phyloP scores from a whole-genome alignment of 2,329 filamentous ascomycete genomes.

The Scedosporium dehoogii region DNA sequence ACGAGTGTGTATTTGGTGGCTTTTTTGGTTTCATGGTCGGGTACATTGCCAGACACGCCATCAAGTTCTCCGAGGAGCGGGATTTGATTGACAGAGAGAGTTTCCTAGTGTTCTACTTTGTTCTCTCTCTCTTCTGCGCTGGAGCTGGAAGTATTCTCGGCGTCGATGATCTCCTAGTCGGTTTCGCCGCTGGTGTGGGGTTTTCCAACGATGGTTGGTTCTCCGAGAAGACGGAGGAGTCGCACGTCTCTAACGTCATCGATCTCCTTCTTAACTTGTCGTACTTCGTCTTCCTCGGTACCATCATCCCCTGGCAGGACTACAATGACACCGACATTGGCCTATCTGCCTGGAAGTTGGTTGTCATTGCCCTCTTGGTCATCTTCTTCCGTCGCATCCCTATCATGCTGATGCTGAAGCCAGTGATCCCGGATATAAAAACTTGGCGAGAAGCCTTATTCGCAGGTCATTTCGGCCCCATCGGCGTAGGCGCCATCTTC shows the following conservation, averaged over 20 bases:
- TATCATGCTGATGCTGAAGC: conserved; percentile 85
- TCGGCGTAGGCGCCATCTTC: conserved; percentile 94
- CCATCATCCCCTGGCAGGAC: conserved; percentile 92
- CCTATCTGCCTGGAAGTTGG: conserved; percentile 75
- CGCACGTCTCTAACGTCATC: conserved; percentile 98
- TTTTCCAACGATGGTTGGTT: conserved; percentile 99
- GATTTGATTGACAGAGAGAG: conserved; percentile 92
- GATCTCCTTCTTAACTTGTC: conserved; percentile 93
- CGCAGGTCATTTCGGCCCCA: conserved; percentile 94
- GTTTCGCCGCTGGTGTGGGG: conserved; percentile 91
- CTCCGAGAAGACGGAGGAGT: conserved; percentile 93
- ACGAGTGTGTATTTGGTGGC: conserved; percentile 91
- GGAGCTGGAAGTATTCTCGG: conserved; percentile 87
- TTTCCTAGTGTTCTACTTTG: conserved; percentile 97
- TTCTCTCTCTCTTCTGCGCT: conserved; percentile 88
- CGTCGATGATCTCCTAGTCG: conserved; percentile 86
- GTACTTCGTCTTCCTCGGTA: conserved; percentile 96
- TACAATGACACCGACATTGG: conserved; percentile 71
- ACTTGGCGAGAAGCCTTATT: conserved; percentile 97
- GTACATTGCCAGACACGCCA: conserved; percentile 82
- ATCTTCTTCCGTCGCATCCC: conserved; percentile 94
- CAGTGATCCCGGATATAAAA: conserved; percentile 90
- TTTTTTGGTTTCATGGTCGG: conserved; percentile 80
- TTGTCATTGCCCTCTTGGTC: conserved; percentile 89
- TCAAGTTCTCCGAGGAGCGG: conserved; percentile 74